Conservation (phyloP, 148 eudicot species). For the Selenicereus undatus region DNA sequence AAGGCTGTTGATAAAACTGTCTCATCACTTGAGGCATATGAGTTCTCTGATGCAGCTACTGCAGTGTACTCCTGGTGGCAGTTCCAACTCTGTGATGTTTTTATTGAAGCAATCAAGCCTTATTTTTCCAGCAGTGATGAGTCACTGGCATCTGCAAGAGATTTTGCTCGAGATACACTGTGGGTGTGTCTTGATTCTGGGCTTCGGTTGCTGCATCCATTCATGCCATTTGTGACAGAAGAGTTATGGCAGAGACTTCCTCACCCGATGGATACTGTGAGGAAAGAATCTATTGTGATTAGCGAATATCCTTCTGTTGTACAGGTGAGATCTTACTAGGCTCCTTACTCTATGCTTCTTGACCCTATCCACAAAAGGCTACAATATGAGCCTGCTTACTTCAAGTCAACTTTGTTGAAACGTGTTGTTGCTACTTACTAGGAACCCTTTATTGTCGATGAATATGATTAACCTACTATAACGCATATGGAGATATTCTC, state of each 20-base stretch:
- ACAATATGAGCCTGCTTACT: neutral
- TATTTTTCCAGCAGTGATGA: constrained; percentile 52
- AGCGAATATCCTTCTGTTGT: constrained; percentile 66
- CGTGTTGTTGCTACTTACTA: neutral
- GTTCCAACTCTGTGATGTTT: constrained; percentile 84
- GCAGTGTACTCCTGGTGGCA: constrained; percentile 97
- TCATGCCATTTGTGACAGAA: constrained; percentile 95
- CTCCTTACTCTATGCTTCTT: neutral
- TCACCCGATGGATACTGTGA: constrained; percentile 41
- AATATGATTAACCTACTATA: neutral
- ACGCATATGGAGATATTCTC: neutral
- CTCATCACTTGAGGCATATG: constrained; percentile 63
- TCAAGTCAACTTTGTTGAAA: neutral
- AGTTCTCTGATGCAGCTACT: constrained; percentile 84
- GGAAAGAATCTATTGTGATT: constrained; percentile 76
- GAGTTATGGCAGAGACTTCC: constrained; percentile 99
- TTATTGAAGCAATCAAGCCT: constrained; percentile 84
- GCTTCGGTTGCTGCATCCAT: constrained; percentile 80
- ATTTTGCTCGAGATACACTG: constrained; percentile 63
- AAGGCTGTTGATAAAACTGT: constrained; percentile 67
- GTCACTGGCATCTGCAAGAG: constrained; percentile 44
- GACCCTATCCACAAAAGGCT: neutral
- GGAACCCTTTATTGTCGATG: neutral
- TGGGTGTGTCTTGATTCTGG: constrained; percentile 93
- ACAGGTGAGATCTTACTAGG: constrained; percentile 41